Evolutionary conservation across 306 rosid species (phyloP), one percentile per base, ranked within the genome.

Genomic region (Hippophae rhamnoides): DNA sequence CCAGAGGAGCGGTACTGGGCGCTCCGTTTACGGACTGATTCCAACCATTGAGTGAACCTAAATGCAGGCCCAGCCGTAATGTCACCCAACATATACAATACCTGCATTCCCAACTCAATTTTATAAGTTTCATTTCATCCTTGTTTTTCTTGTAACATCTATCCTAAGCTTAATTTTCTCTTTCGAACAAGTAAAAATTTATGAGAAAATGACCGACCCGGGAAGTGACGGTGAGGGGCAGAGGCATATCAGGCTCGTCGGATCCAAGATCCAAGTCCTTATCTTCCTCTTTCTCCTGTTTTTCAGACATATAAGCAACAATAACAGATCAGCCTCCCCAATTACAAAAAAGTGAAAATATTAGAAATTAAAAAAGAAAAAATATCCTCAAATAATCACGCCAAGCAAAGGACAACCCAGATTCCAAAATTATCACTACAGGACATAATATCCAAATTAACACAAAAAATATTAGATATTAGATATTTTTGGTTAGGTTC

Each of bases 21-120:
- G 41, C 83, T 81, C 71, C 99, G 95, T 60, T 75, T 80, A 72
- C 99, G 99, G 53, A 92, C 90, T 85, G 84, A 74, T 58, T 85
- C 88, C 70, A 92, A 83, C 96, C 99, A 92, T 83, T 85, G 86
- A 53, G 88, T 78, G 84, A 92, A 79, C 63, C 75, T 80, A 72
- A 76, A 79, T 63, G 93, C 89, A 40, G 90, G 88, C 71, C 90
- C 97, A 12, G 95, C 56, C 47, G 95, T 47, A 42, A 88, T 76
- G 73, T 88, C 99, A 56, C 88, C 95, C 90, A 88, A 80, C 96
- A 88, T 82, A 70, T 81, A 86, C 81, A 85, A 76, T 25, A 59
- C 86, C 98, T 92, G 83, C 70, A 81, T 68, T 64, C n/a, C 53
- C 73, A 57, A 43, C 27, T 62, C 46, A 54, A 9, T 12, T 58